These are phyloP conservation scores for Mortierella sp. DNA, from an alignment of 371 early-diverging fungal species.

Conservation along the genomic window DNA sequence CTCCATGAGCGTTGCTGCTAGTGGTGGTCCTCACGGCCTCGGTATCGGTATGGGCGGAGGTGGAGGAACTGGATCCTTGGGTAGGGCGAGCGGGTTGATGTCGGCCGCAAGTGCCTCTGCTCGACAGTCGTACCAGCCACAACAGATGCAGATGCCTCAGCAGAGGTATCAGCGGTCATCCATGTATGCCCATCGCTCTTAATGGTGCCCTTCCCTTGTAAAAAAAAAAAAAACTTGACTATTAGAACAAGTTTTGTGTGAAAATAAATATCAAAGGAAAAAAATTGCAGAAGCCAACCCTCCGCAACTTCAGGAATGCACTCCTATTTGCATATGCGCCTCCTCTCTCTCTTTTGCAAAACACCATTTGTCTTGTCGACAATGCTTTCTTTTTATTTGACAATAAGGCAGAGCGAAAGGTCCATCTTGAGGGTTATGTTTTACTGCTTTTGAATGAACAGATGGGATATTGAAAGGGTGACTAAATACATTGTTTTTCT, in stretches of 20 bases:
- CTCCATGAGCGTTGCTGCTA: slow-evolving; percentile 11
- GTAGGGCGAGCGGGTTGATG: slow-evolving; percentile 16
- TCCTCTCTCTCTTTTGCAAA: too few species aligned
- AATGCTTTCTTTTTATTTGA: neutral
- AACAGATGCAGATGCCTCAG: slow-evolving; percentile 8
- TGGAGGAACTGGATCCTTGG: slow-evolving; percentile 12
- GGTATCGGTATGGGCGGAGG: slow-evolving; percentile 1
- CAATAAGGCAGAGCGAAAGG: neutral
- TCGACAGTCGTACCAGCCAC: neutral
- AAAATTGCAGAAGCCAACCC: neutral
- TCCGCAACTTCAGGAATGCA: too few species aligned
- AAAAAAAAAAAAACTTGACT: slow-evolving; percentile 2
- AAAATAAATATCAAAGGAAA: neutral
- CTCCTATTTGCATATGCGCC: too few species aligned
- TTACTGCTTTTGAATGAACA: slow-evolving; percentile 3
- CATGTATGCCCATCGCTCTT: slow-evolving; percentile 22
- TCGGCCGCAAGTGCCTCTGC: neutral
- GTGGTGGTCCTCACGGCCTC: neutral
- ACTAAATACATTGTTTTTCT: slow-evolving; percentile 6
- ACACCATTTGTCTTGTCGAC: neutral
- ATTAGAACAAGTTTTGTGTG: neutral
- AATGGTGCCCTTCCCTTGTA: too few species aligned
- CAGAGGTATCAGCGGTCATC: slow-evolving; percentile 26
- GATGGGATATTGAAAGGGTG: neutral
- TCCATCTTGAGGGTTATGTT: neutral